Percentiles rank a stretch among this genome's conserved stretches.
phyloP scores from a whole-genome alignment of 2,329 filamentous ascomycete genomes.

The Fusarium sulawesiense region DNA sequence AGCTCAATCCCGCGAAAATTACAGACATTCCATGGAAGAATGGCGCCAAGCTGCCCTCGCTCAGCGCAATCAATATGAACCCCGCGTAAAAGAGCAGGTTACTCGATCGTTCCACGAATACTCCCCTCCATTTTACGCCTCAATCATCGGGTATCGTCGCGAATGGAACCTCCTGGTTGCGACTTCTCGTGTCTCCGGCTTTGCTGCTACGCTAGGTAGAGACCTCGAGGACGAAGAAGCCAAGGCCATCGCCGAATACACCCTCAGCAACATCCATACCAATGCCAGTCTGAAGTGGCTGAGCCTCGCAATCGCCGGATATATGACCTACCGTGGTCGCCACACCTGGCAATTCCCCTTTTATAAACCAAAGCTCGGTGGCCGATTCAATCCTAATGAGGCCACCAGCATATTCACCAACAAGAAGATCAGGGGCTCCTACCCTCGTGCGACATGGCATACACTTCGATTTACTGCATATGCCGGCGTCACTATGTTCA shows the following conservation, averaged over 20 bases:
- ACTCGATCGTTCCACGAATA: slow-evolving; percentile 49
- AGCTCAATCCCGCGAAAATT: slow-evolving; percentile 40
- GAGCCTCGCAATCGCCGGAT: slow-evolving; percentile 41
- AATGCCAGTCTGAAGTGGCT: slow-evolving; percentile 49
- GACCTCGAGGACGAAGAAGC: slow-evolving; percentile 53
- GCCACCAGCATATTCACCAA: slow-evolving; percentile 45
- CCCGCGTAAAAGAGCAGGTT: slow-evolving; percentile 49
- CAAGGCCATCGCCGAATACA: slow-evolving; percentile 51
- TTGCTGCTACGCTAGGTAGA: slow-evolving; percentile 48
- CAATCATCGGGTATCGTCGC: slow-evolving; percentile 46
- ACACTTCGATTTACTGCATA: slow-evolving; percentile 45
- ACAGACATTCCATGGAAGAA: slow-evolving; percentile 48
- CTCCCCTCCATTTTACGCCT: slow-evolving; percentile 49
- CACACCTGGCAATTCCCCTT: slow-evolving; percentile 47
- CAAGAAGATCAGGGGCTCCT: slow-evolving; percentile 43
- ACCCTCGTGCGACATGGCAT: slow-evolving; percentile 44
- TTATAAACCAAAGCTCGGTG: slow-evolving; percentile 44
- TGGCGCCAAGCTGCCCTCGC: slow-evolving; percentile 47
- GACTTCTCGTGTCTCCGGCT: slow-evolving; percentile 44
- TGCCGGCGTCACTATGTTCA: slow-evolving; percentile 41
- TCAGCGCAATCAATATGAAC: slow-evolving; percentile 47
- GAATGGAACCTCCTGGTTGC: slow-evolving; percentile 47
- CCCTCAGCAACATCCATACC: slow-evolving; percentile 48
- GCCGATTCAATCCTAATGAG: slow-evolving; percentile 45
- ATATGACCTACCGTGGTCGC: slow-evolving; percentile 47